Conservation (phyloP, 164 flowering plant genomes). For the Aristolochia fimbriata region DNA sequence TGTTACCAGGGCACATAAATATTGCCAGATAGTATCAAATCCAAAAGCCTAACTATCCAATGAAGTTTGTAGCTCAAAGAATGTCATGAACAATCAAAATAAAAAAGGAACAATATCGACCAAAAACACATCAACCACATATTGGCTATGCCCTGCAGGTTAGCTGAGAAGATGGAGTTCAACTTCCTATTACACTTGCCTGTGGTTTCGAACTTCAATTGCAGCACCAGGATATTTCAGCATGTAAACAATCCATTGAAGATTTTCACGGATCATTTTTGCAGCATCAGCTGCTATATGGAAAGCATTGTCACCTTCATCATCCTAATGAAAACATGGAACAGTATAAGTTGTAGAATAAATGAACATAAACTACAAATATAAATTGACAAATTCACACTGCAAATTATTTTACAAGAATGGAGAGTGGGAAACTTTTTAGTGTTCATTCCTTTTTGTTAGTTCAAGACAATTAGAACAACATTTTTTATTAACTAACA, state of each 20-base stretch:
- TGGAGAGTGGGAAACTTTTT: no score
- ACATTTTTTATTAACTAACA: no score
- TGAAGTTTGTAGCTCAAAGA: no score
- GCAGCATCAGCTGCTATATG: conserved; percentile 97
- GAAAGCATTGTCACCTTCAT: conserved; percentile 98
- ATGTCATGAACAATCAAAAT: no score
- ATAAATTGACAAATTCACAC: background rate
- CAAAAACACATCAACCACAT: no score
- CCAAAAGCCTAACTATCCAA: no score
- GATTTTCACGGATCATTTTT: conserved; percentile 97
- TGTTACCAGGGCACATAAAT: no score
- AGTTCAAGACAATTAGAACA: no score
- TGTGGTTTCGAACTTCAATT: conserved; percentile 85
- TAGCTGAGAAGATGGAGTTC: background rate
- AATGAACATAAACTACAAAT: no score
- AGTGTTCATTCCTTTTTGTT: no score
- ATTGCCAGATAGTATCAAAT: no score
- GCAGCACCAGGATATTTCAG: conserved; percentile 78
- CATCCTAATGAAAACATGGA: conserved; percentile 49
- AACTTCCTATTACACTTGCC: conserved; percentile 33
- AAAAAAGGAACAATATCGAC: no score
- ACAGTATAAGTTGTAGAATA: background rate
- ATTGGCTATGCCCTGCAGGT: background rate
- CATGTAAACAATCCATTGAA: conserved; percentile 87
- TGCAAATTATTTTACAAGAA: background rate